These are phyloP conservation scores for Ampelomyces quisqualis DNA, from an alignment of 2,329 filamentous ascomycete species.

Conservation along the genomic window DNA sequence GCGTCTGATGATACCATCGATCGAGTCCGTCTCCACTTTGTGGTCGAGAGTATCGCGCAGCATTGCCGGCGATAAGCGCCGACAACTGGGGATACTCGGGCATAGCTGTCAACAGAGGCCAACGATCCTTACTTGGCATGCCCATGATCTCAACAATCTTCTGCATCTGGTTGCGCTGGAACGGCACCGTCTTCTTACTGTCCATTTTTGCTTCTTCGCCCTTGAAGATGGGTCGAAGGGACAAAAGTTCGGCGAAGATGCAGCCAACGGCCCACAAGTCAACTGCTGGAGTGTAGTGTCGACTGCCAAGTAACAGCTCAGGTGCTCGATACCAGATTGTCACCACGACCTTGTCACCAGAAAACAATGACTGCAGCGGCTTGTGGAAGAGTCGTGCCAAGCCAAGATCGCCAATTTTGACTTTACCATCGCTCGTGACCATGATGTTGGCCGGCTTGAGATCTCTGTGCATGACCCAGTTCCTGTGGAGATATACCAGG, in stretches of 20 bases:
- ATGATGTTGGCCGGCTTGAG: constrained; percentile 98
- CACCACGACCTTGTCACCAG: constrained; percentile 95
- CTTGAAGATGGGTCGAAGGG: constrained; percentile 92
- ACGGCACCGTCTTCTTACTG: constrained; percentile 93
- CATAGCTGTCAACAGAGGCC: constrained; percentile 82
- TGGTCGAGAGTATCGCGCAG: constrained; percentile 52
- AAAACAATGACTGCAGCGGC: constrained; percentile 85
- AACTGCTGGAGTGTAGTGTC: constrained; percentile 96
- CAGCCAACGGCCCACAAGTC: constrained; percentile 98
- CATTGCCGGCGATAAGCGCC: constrained; percentile 49
- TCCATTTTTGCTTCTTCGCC: constrained; percentile 99
- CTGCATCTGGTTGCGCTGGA: constrained; percentile 98
- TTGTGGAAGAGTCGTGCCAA: constrained; percentile 92
- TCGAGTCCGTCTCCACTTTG: constrained; percentile 59
- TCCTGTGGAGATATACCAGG: constrained; percentile 89
- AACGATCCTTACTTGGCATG: constrained; percentile 81
- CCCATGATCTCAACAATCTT: constrained; percentile 98
- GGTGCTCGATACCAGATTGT: constrained; percentile 99
- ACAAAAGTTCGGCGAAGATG: constrained; percentile 93
- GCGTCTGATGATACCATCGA: constrained; percentile 59
- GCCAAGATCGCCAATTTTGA: constrained; percentile 93
- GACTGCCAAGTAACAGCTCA: constrained; percentile 83
- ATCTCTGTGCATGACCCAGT: constrained; percentile 96
- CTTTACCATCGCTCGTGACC: constrained; percentile 85
- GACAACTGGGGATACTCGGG: constrained; percentile 78